phyloP scores from a whole-genome alignment of 805 yeast genomes.

The Kregervanrija fluxuum region DNA sequence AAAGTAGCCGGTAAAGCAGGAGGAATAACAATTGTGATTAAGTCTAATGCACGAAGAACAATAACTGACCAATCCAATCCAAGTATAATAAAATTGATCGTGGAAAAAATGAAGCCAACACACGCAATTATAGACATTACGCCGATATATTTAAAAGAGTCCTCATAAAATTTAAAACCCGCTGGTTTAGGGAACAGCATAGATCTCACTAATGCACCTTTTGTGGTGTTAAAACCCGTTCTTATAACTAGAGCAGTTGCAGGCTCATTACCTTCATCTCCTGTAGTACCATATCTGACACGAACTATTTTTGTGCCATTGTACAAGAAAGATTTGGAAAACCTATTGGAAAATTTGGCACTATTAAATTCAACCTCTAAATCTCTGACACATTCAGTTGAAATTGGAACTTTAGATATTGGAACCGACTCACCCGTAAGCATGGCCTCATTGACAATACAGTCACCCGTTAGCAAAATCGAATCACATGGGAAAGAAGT shows the following conservation, averaged over 20 bases:
- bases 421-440: slow-evolving; percentile 98
- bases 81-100: slow-evolving; percentile 70
- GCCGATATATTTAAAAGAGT: slow-evolving; percentile 93
- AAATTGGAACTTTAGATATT: slow-evolving; percentile 71
- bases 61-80: slow-evolving; percentile 66
- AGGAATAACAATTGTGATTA: slow-evolving; percentile 94
- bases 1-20: slow-evolving; percentile 98
- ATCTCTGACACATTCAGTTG: slow-evolving; percentile 49
- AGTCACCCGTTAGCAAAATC: slow-evolving; percentile 79
- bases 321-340: slow-evolving; percentile 72
- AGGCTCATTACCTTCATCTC: slow-evolving; percentile 61
- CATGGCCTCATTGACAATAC: slow-evolving; percentile 97
- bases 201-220: slow-evolving; percentile 87
- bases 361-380: slow-evolving; percentile 49
- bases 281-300: slow-evolving; percentile 54
- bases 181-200: slow-evolving; percentile 96
- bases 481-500: slow-evolving; percentile 82
- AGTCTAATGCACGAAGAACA: slow-evolving; percentile 83
- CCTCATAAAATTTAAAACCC: slow-evolving; percentile 88
- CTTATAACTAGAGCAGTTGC: slow-evolving; percentile 83
- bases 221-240: slow-evolving; percentile 93
- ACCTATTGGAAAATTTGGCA: slow-evolving; percentile 50
- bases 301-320: slow-evolving; percentile 87
- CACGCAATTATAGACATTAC: slow-evolving; percentile 84
- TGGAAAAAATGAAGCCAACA: slow-evolving; percentile 77